Percentiles rank a stretch among this genome's conserved stretches.
Evolutionary conservation across 345 rosid genomes (phyloP).

Genomic region (Eucalyptus lansdowneana): DNA sequence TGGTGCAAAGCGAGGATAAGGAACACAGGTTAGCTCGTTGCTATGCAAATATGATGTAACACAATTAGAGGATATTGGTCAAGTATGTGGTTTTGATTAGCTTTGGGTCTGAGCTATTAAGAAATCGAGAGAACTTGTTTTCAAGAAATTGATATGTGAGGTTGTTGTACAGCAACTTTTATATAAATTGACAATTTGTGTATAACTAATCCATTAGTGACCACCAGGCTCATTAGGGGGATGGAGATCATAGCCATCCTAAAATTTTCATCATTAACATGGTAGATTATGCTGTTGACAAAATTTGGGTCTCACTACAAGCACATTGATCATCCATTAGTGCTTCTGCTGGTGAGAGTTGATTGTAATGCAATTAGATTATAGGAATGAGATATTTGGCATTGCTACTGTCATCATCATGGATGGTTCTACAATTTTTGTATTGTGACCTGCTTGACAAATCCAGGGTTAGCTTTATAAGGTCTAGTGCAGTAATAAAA

Average conservation of each 20-base stretch:
- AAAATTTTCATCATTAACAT: background rate
- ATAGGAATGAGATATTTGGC: no score
- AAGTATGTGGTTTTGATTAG: no score
- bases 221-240: background rate
- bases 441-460: background rate
- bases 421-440: no score
- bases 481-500: background rate
- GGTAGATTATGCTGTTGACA: no score
- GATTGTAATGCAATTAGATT: background rate
- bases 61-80: no score
- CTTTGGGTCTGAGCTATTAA: no score
- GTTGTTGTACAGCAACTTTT: background rate
- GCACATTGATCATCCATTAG: background rate
- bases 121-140: background rate
- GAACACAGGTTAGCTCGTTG: background rate
- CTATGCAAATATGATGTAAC: background rate
- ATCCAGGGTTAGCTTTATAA: background rate
- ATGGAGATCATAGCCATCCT: background rate
- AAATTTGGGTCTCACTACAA: background rate
- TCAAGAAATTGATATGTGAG: background rate
- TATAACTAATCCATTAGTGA: background rate
- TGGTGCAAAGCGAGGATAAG: background rate
- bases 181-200: background rate
- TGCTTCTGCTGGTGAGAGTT: background rate
- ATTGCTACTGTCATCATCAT: accelerated